Evolutionary conservation across 768 basidiomycete species (phyloP), one percentile per base, ranked within the genome.

Genomic region (Lactarius hengduanensis): DNA sequence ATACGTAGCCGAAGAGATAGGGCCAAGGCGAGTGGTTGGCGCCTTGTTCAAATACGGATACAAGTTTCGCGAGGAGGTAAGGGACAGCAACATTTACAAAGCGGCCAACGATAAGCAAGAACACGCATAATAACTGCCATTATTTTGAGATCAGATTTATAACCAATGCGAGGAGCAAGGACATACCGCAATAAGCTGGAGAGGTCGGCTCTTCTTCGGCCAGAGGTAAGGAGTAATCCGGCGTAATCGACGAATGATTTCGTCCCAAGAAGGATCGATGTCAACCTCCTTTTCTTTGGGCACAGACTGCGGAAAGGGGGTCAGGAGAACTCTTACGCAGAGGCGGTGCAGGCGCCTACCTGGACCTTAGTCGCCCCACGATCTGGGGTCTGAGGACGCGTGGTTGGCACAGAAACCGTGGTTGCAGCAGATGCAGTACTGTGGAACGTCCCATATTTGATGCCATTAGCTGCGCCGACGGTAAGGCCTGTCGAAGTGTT

Each of bases 201-300:
- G 80, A 64, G 81, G 81, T 38, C 74, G 73, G 67, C 80, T 84
- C 69, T 86, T 89, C 40, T 82, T 81, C 6, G 94, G 94, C 93
- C 94, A 96, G 10, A 96, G 84, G 77, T 91, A 90, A 1, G 94
- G 94, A 16, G 82, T 76, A 50, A 96, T 80, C 57, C 84, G 84
- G 57, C 79, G 78, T 64, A 96, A 77, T 54, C 93, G 86, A 18
- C 74, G 78, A 77, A 83, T 81, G 43, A 92, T 78, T 74, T 92
- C 91, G 26, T 77, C 70, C 89, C 90, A 93, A 7, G 87, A 83
- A 10, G 90, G 87, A 64, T 91, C 87, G 28, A 84, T 76, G 4
- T 80, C 74, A 45, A 86, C 78, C 69, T 88, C 83, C 58, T 84
- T 79, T 75, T 85, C 62, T 53, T 71, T 66, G 3, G 62, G 45